phyloP scores from a whole-genome alignment of 2,329 filamentous ascomycete species.

The Metarhizium album region DNA sequence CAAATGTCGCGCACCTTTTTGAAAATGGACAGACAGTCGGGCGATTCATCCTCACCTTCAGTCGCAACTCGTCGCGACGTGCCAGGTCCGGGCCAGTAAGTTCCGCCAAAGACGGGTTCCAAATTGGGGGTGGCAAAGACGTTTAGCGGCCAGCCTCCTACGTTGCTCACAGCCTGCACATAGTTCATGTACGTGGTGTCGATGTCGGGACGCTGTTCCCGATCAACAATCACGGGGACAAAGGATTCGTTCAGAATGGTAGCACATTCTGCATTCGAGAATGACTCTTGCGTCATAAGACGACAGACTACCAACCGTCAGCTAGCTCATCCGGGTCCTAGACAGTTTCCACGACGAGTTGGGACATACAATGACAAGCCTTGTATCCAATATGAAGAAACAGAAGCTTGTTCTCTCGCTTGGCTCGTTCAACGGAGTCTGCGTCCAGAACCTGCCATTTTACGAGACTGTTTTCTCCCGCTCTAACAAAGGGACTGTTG shows the following conservation, averaged over 20 bases:
- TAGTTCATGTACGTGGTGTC: slow-evolving; percentile 99
- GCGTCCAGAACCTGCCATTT: slow-evolving; percentile 85
- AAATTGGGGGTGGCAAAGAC: slow-evolving; percentile 92
- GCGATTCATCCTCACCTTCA: slow-evolving; percentile 42
- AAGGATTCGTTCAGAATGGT: slow-evolving; percentile 76
- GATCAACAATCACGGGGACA: slow-evolving; percentile 84
- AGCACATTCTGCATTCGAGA: slow-evolving; percentile 73
- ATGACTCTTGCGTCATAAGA: slow-evolving; percentile 88
- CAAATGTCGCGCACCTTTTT: slow-evolving; percentile 67
- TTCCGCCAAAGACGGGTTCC: slow-evolving; percentile 90
- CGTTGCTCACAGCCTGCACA: slow-evolving; percentile 82
- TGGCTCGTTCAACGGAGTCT: slow-evolving; percentile 66
- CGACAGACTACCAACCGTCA: slow-evolving; percentile 52
- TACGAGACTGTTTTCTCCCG: slow-evolving; percentile 71
- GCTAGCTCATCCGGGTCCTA: slow-evolving; percentile 1
- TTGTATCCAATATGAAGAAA: slow-evolving; percentile 94
- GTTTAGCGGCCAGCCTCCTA: slow-evolving; percentile 89
- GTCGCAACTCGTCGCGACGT: slow-evolving; percentile 30
- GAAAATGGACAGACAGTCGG: slow-evolving; percentile 76
- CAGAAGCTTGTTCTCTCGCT: slow-evolving; percentile 73
- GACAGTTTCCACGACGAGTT: slow-evolving; percentile 7
- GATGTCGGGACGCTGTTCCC: slow-evolving; percentile 87
- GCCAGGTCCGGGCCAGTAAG: slow-evolving; percentile 83
- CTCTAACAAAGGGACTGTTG: slow-evolving; percentile 50
- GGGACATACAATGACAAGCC: slow-evolving; percentile 76